Base-by-base conservation (phyloP, 805 yeast species). In the Zygosaccharomyces lentus region DNA sequence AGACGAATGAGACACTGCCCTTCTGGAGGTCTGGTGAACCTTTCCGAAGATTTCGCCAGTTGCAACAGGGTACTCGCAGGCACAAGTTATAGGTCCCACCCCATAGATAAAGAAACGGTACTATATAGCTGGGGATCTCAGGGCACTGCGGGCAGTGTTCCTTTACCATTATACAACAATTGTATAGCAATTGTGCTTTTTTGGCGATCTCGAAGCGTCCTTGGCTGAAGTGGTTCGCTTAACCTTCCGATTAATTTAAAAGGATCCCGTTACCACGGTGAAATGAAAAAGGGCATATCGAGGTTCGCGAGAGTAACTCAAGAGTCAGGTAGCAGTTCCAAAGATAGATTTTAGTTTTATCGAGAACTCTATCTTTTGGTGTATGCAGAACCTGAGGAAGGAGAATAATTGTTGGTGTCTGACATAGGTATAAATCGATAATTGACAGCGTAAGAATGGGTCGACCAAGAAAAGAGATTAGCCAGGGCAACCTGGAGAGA, bases 381-480 rank as follows among this genome's bases (percentile, higher is more conserved):
- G 32, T 13, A 29, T 29, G 32, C n/a, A 25, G 29, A 16, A 29
- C 7, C n/a, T n/a, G 16, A 13, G 16, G 32, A 13, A 29, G 16
- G 32, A 13, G 32, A 12, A 29, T 13, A 8, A 16, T 29, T 7
- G 32, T 29, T 29, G 32, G 32, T 15, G 6, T 29, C 21, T 13
- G 32, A 29, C 32, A 29, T 10, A 29, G 32, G n/a, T 12, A 29
- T n/a, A n/a, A 12, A 12, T 29, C 32, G 15, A 13, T 12, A 29
- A 13, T 10, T 10, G 10, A 29, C 15, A 2, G 32, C 16, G 12
- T 10, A 25, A 29, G 2, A 21, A 66, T 66, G 70, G 70, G 68
- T 9, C 59, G 70, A 36, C 70, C 70, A 25, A 64, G 58, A 48
- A 66, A 66, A 45, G 51, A 58, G 39, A 56, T 66, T 21, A 64